Evolutionary conservation across 441 rosid genomes (phyloP).

Genomic region (Euphorbia celastroides): DNA sequence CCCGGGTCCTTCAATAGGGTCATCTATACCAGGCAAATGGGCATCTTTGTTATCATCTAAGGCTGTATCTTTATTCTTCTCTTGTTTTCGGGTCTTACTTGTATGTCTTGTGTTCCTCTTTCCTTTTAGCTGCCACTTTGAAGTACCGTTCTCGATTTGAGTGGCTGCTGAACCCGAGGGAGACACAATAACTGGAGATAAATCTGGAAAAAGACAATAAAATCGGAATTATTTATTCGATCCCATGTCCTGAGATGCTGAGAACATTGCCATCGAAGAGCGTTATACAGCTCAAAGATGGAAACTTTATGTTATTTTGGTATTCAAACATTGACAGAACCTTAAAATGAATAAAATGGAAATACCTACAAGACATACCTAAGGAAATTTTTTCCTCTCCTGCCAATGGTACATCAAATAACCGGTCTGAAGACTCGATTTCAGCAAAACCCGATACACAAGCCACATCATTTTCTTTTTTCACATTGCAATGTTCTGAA

Average conservation of each 20-base stretch:
- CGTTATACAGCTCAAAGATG: not conserved
- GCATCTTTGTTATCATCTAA: slow-evolving; percentile 35
- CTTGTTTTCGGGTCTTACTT: slow-evolving; percentile 50
- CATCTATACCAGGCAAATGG: slow-evolving; percentile 29
- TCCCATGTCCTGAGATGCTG: not conserved
- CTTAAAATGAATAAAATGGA: no score
- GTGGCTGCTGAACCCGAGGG: slow-evolving; percentile 28
- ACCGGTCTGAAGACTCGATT: slow-evolving; percentile 47
- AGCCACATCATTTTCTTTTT: slow-evolving; percentile 48
- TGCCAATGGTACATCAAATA: slow-evolving; percentile 77
- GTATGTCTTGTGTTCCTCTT: slow-evolving; percentile 85
- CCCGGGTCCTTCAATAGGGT: slow-evolving; percentile 21
- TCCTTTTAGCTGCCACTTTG: slow-evolving; percentile 91
- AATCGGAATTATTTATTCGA: slow-evolving; percentile 12
- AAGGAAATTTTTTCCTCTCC: slow-evolving; percentile 59
- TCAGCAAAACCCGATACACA: slow-evolving; percentile 37
- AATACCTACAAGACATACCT: slow-evolving; percentile 68
- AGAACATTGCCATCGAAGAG: not conserved
- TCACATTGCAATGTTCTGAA: slow-evolving; percentile 40
- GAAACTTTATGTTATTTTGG: not conserved
- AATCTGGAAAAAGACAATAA: slow-evolving; percentile 36
- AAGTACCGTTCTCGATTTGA: slow-evolving; percentile 52
- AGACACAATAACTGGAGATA: slow-evolving; percentile 16
- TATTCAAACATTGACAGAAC: no score
- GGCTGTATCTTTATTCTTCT: slow-evolving; percentile 39